Base-by-base conservation (phyloP, 768 basidiomycete species). In the Zangia roseola region DNA sequence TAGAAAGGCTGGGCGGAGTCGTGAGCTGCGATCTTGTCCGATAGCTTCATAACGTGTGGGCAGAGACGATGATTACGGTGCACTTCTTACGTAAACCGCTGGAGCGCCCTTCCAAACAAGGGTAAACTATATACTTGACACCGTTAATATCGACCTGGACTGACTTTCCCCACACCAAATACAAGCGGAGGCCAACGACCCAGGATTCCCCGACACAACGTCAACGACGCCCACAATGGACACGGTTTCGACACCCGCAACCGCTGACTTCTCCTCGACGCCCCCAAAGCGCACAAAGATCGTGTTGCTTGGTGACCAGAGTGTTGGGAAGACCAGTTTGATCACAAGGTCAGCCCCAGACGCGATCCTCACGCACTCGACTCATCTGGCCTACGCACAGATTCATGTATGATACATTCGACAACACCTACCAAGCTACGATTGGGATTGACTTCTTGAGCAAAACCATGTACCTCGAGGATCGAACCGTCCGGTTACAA, bases 391-490 rank as follows among this genome's bases (percentile, higher is more conserved):
- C 14, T 39, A 17, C 20, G 16, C 23, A 28, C 57, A 94, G 91
- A 72, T 90, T 91, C 68, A 94, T 98, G 97, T 99, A 99, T 69
- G 97, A 99, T 72, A 98, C 97, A 1, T 99, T 99, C 70, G 97
- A 99, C 77, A 98, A 98, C 70, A 98, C 95, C 37, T 99, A 99
- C 69, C 91, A 93, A 67, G 93, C 93, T 17, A 95, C 93, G 10
- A 95, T 95, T 65, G 93, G 95, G 49, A 99, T 99, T 71, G 97
- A 99, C 74, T 99, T 99, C 69, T 76, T 99, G 71, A 95, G 93
- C 74, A 99, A 99, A 78, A 98, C 97, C 0, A 95, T 99, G 92
- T 99, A 99, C 71, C 79, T 98, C 49, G 97, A 99, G 65, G 97
- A 99, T 74, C 79, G 97, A 61, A 99, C 97, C 1, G 95, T 99